Evolutionary conservation across 768 basidiomycete species (phyloP).

Genomic region (Sarcodon sp.): DNA sequence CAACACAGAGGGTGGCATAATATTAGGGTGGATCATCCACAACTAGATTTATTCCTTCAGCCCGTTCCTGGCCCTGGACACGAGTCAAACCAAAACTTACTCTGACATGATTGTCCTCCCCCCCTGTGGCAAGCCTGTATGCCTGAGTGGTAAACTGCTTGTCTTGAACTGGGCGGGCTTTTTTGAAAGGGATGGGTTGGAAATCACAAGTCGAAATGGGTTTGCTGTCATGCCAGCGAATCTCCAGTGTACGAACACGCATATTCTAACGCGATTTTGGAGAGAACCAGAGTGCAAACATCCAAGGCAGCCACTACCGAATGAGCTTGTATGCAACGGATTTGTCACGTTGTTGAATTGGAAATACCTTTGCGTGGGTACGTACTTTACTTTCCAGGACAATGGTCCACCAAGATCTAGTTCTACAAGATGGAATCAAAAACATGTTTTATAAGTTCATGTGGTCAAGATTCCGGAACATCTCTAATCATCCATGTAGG

Average conservation of each 20-base stretch:
- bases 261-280: constrained; percentile 24
- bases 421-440: no score
- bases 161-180: constrained; percentile 53
- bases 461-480: no score
- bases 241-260: constrained; percentile 86
- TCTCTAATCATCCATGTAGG: no score
- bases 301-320: neutral
- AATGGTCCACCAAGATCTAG: no score
- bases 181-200: constrained; percentile 75
- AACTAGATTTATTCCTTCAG: constrained; percentile 30
- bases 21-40: constrained; percentile 93
- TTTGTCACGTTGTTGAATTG: neutral
- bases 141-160: constrained; percentile 51
- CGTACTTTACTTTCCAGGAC: no score
- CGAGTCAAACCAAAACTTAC: constrained; percentile 37
- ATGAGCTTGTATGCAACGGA: neutral
- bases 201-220: constrained; percentile 97
- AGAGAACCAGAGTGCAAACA: neutral
- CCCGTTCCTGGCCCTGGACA: neutral
- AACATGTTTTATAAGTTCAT: no score
- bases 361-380: no score
- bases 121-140: constrained; percentile 90
- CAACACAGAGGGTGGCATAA: constrained; percentile 50
- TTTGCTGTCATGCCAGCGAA: constrained; percentile 92
- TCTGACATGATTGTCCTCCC: constrained; percentile 94